Evolutionary conservation across 306 rosid species (phyloP), one percentile per base, ranked within the genome.

Genomic region (Hippophae rhamnoides): DNA sequence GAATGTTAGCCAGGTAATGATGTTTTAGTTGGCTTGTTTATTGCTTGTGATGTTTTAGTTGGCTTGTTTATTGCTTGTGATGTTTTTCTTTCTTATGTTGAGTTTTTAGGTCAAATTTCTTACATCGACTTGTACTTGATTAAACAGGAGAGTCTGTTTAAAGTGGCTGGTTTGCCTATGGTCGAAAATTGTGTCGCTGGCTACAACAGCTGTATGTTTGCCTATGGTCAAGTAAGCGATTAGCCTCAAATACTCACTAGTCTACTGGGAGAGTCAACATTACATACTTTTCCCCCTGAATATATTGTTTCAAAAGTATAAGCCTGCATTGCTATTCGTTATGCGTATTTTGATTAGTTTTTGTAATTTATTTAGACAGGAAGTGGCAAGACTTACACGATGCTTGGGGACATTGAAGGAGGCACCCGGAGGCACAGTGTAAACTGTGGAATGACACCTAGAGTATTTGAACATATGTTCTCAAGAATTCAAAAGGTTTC

Each of bases 171-270:
- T 67, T 62, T 92, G 66, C 95, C 95, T 10, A 92, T 92, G 97
- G 85, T 92, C 58, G 99, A 92, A 69, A 92, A 92, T 65, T 92
- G 99, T 72, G 78, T 92, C 83, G 92, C 75, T 56, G 99, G 99
- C 63, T 88, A 92, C 80, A 92, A 92, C 72, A 88, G 97, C 72
- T 92, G 99, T 79, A 92, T 92, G 99, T 92, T 92, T 79, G 99
- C 97, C 55, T 92, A 92, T 82, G 99, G 99, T 41, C 99, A 92
- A 81, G 99, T 92, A 79, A 75, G 97, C 72, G 10, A 31, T 31
- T 2, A 31, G 38, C 5, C 38, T 31, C 38, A 31, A 31, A 31
- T 31, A 4, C 38, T 31, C 38, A 31, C 38, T 31, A 31, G 38
- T 31, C 4, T 31, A 31, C 38, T 31, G 38, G 5, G 38, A 31